Conservation (phyloP, 164 flowering plant genomes). For the Sedum album region DNA sequence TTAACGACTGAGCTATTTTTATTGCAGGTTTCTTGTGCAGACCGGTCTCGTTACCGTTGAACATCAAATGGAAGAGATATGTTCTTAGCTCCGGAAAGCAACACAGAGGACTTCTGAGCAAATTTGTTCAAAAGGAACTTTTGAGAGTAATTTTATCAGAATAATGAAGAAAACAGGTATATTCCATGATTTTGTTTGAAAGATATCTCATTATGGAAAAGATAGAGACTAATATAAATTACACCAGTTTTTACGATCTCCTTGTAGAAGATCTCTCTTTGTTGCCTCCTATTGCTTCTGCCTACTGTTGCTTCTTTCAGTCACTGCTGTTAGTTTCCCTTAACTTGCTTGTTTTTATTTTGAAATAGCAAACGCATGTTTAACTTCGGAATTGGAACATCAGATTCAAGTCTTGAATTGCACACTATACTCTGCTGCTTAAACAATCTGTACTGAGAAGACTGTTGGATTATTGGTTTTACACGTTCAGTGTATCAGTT, state of each 20-base stretch:
- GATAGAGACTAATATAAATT: not conserved
- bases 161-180: not conserved
- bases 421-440: not conserved
- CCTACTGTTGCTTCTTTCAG: not conserved
- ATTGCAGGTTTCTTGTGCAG: slow-evolving; percentile 69
- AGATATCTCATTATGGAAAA: too few species aligned
- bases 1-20: not conserved
- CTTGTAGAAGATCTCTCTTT: not conserved
- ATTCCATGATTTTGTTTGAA: not conserved
- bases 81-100: slow-evolving; percentile 39
- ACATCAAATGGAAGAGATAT: slow-evolving; percentile 82
- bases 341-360: not conserved
- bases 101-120: slow-evolving; percentile 3
- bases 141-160: too few species aligned
- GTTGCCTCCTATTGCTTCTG: not conserved
- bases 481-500: not conserved
- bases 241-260: not conserved
- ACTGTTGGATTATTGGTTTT: not conserved
- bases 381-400: not conserved
- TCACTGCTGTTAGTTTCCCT: not conserved
- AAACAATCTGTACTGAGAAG: not conserved
- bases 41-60: too few species aligned
- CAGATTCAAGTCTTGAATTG: not conserved
- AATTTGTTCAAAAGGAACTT: not conserved
- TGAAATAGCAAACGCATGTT: not conserved